Base-by-base conservation (phyloP, 805 yeast species). In the Cyberlindnera mycetangii region DNA sequence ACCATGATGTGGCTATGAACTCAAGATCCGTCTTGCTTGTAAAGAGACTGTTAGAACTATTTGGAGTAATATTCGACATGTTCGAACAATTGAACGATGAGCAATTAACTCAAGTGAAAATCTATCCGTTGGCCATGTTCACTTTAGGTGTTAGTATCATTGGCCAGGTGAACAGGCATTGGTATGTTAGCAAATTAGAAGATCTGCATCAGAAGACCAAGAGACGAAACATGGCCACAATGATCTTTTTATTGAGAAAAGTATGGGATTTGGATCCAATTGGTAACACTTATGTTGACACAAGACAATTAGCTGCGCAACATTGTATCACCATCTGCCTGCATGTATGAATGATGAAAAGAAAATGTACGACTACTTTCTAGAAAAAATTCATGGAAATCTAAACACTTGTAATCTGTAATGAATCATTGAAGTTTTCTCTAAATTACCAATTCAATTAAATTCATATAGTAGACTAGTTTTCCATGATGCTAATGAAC, bases 81-180 rank as follows among this genome's bases (percentile, higher is more conserved):
- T 18, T 45, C 21, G 37, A 22, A 11, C 14, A 9, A 17, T 11
- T 40, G 27, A 16, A 20, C 7, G 19, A 35, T 19, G 32, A 4
- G n/a, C 30, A 36, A 8, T 15, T n/a, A 24, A 11, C 12, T 14
- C 22, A 9, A 3, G 22, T 37, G 17, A 24, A 15, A 11, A 34
- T 40, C 24, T 41, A 20, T 10, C 44, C 44, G 5, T 16, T 45
- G 30, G 39, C 49, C 6, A 19, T 41, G 15, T 45, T 41, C 16
- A 24, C 42, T 2, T 32, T 45, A 11, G 49, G 49, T 12, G 45
- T 41, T 3, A 44, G 28, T 15, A 25, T 41, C 19, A 36, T 41
- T 21, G 45, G 45, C 3, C n/a, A 15, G 14, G 20, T 15, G 5
- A 37, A 28, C 25, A 32, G 49, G 21, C 17, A 20, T 3, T 45